phyloP scores from a whole-genome alignment of 164 flowering plant genomes.

The Vitis rotundifolia region DNA sequence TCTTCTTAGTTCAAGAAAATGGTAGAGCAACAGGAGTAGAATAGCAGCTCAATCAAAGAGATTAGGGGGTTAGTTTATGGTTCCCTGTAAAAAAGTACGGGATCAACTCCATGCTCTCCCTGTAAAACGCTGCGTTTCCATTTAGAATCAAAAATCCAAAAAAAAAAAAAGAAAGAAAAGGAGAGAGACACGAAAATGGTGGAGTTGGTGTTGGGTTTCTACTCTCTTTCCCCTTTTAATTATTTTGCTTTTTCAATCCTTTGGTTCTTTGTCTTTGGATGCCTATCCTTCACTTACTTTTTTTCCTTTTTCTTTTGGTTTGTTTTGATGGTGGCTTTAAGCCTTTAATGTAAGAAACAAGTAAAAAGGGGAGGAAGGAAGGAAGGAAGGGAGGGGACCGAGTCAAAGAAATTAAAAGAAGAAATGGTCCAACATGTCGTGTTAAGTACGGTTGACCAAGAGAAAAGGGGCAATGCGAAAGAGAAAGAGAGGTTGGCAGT shows the following conservation, averaged over 20 bases:
- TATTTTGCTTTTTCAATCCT: not conserved
- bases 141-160: not conserved
- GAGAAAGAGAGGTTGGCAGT: constrained; percentile 14
- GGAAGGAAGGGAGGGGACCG: constrained; percentile 13
- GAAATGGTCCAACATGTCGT: constrained; percentile 32
- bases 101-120: not conserved
- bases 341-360: not conserved
- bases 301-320: not conserved
- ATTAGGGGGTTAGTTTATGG: no score
- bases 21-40: no score
- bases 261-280: constrained; percentile 17
- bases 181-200: not conserved
- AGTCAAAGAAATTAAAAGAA: constrained; percentile 25
- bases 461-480: not conserved
- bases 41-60: no score
- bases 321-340: not conserved
- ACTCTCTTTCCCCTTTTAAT: not conserved
- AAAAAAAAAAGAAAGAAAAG: not conserved
- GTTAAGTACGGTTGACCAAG: constrained; percentile 41
- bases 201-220: constrained; percentile 11
- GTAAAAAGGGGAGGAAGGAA: not conserved
- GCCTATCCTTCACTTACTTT: constrained; percentile 5
- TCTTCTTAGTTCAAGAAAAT: constrained; percentile 41
- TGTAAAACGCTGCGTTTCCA: not conserved
- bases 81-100: constrained; percentile 5